These are phyloP conservation scores for Dispira simplex DNA, from an alignment of 192 early-diverging fungal species.

Conservation along the genomic window DNA sequence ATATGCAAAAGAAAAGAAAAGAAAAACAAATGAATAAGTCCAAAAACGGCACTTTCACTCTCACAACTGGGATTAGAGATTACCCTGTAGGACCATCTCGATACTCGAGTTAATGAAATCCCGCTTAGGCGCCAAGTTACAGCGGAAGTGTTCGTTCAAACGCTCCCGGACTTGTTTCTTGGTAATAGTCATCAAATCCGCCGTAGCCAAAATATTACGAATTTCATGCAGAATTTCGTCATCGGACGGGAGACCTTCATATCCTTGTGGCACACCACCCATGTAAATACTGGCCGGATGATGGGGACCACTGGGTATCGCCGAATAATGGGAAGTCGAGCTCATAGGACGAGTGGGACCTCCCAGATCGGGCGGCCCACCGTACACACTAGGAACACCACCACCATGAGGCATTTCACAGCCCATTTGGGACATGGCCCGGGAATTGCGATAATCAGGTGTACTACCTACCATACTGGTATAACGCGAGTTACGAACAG, in stretches of 20 bases:
- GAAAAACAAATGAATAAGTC: no score
- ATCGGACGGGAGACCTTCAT: conserved; percentile 37
- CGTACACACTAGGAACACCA: background rate
- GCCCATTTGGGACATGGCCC: background rate
- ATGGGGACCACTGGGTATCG: background rate
- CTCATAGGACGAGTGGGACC: background rate
- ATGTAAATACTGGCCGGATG: background rate
- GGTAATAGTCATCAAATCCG: conserved; percentile 58
- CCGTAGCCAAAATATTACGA: conserved; percentile 44
- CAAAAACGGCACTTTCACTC: background rate
- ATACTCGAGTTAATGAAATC: conserved; percentile 60
- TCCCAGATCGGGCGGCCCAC: background rate
- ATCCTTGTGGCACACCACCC: background rate
- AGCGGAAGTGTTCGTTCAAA: conserved; percentile 42
- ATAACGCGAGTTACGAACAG: background rate
- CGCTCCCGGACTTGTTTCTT: conserved; percentile 70
- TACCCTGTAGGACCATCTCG: conserved; percentile 19
- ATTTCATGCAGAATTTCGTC: conserved; percentile 60
- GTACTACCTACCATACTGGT: background rate
- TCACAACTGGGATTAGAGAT: background rate
- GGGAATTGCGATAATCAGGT: background rate
- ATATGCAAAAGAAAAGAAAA: no score
- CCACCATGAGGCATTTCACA: background rate
- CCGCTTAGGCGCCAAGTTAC: conserved; percentile 43
- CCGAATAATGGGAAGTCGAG: background rate